These are phyloP conservation scores for Penstemon newberryi DNA, from an alignment of 257 asterid genomes.

Conservation along the genomic window DNA sequence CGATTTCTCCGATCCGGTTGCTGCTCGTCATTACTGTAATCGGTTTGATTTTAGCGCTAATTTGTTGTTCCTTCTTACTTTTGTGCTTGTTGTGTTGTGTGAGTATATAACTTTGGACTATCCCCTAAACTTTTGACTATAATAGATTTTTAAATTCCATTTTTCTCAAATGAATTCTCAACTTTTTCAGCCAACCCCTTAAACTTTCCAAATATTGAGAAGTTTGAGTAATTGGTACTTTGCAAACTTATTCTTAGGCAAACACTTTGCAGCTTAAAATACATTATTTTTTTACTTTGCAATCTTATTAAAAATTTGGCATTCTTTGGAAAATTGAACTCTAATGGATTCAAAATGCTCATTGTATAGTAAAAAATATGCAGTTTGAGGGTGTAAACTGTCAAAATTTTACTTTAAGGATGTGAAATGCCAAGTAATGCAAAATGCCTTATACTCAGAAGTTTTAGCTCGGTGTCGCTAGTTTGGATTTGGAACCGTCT, in stretches of 20 bases:
- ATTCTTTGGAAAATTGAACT: too few relatives aligned
- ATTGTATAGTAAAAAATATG: too few relatives aligned
- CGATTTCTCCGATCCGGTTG: constrained; percentile 45
- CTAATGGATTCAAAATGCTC: too few relatives aligned
- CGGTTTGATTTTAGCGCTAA: not conserved
- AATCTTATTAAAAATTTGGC: too few relatives aligned
- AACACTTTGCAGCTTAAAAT: too few relatives aligned
- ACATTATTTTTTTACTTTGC: too few relatives aligned
- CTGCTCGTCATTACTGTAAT: constrained; percentile 32
- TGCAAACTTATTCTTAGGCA: not conserved
- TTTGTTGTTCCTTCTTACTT: not conserved
- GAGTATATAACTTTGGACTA: not conserved
- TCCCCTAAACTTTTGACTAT: not conserved
- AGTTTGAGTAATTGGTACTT: not conserved
- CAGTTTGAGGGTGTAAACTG: too few relatives aligned
- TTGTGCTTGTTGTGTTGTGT: not conserved
- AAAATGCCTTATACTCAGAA: too few relatives aligned
- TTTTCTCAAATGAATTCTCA: not conserved
- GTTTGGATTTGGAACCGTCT: too few relatives aligned
- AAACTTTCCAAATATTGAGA: not conserved
- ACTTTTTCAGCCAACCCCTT: constrained; percentile 7
- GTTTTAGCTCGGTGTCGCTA: too few relatives aligned
- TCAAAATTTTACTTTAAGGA: too few relatives aligned
- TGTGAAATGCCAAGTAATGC: too few relatives aligned
- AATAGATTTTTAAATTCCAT: not conserved